Evolutionary conservation across 306 rosid genomes (phyloP).

Genomic region (Myrica gale): DNA sequence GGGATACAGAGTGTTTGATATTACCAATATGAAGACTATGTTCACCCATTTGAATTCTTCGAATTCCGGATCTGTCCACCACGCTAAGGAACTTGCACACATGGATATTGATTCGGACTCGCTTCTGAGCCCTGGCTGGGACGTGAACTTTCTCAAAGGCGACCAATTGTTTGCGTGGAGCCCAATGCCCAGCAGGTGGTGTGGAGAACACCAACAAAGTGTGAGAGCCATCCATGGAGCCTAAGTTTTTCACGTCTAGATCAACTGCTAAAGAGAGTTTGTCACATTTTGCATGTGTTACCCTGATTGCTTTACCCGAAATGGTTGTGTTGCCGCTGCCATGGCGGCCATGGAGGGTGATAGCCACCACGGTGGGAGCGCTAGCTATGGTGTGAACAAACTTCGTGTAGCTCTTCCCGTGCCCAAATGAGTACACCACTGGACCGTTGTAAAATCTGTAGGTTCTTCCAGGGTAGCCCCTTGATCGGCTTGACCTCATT

Average conservation of each 20-base stretch:
- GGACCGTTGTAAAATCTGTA: slow-evolving; percentile 79
- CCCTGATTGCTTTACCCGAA: slow-evolving; percentile 63
- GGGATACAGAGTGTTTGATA: slow-evolving; percentile 51
- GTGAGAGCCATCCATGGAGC: slow-evolving; percentile 73
- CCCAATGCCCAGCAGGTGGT: slow-evolving; percentile 65
- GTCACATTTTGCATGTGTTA: slow-evolving; percentile 67
- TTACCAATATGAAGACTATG: slow-evolving; percentile 66
- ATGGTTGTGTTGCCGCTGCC: slow-evolving; percentile 26
- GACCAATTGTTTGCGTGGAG: slow-evolving; percentile 56
- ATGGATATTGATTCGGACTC: slow-evolving; percentile 57
- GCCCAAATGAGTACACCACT: slow-evolving; percentile 75
- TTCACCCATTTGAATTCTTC: slow-evolving; percentile 72
- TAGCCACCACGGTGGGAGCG: slow-evolving; percentile 51
- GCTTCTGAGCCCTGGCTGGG: slow-evolving; percentile 39
- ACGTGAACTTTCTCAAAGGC: slow-evolving; percentile 69
- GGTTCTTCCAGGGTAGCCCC: slow-evolving; percentile 77
- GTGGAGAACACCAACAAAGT: slow-evolving; percentile 61
- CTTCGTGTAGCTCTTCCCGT: slow-evolving; percentile 62
- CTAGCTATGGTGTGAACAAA: slow-evolving; percentile 53
- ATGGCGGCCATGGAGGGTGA: slow-evolving; percentile 57
- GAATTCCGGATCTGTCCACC: slow-evolving; percentile 64
- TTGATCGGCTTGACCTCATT: slow-evolving; percentile 52
- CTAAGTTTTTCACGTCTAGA: slow-evolving; percentile 59
- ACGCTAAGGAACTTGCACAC: slow-evolving; percentile 78
- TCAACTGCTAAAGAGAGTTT: slow-evolving; percentile 53